These are phyloP conservation scores for Houttuynia cordata DNA, from an alignment of 164 flowering plant genomes.

Conservation along the genomic window DNA sequence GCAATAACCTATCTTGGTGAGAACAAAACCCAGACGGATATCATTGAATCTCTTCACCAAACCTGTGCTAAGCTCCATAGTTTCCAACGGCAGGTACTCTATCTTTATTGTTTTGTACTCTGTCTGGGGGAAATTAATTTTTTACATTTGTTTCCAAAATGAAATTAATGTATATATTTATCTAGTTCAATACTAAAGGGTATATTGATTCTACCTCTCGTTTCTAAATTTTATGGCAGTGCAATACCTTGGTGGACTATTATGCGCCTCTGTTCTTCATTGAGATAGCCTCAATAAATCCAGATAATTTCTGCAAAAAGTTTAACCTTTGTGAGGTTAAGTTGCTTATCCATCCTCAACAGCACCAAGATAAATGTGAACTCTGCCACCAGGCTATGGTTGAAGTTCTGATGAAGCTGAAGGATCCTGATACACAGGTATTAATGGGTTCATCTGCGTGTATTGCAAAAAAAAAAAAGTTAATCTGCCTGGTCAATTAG, in stretches of 20 bases:
- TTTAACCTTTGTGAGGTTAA: conserved; percentile 47
- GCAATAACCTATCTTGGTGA: conserved; percentile 46
- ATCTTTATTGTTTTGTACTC: background rate
- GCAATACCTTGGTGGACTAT: conserved; percentile 65
- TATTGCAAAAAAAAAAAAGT: too few relatives aligned
- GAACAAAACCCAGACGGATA: conserved; percentile 59
- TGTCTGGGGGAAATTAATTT: too few relatives aligned
- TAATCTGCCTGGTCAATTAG: background rate
- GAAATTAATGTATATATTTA: too few relatives aligned
- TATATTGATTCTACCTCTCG: background rate
- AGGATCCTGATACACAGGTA: conserved; percentile 96
- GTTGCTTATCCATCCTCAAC: conserved; percentile 13
- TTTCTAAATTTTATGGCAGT: conserved; percentile 32
- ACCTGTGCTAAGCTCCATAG: conserved; percentile 43
- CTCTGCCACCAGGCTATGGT: conserved; percentile 54
- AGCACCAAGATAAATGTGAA: conserved; percentile 35
- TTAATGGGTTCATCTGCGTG: background rate
- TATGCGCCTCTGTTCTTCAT: conserved; percentile 72
- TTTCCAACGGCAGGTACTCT: conserved; percentile 43
- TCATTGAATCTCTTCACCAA: conserved; percentile 40
- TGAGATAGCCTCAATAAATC: conserved; percentile 40
- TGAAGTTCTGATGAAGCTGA: conserved; percentile 46
- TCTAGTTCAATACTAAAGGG: too few relatives aligned
- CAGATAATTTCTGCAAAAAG: conserved; percentile 53
- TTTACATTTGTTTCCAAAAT: too few relatives aligned